Conservation (phyloP, 768 basidiomycete species). For the Amanita molliuscula region DNA sequence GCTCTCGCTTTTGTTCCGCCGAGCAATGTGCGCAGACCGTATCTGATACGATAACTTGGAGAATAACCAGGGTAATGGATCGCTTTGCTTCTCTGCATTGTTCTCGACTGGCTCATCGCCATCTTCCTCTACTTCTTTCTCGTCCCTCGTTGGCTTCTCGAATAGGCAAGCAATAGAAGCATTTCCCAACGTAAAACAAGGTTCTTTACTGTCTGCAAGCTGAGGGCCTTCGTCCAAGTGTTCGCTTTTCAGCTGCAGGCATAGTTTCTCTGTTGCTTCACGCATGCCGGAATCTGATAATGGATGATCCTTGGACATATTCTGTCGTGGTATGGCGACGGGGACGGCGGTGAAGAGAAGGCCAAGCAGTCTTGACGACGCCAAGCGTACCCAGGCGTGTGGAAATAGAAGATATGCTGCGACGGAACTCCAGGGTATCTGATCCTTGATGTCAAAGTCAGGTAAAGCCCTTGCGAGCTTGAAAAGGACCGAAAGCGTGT, state of each 20-base stretch:
- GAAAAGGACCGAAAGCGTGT: slow-evolving; percentile 54
- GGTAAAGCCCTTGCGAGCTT: slow-evolving; percentile 56
- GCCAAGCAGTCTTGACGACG: slow-evolving; percentile 69
- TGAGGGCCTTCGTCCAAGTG: slow-evolving; percentile 64
- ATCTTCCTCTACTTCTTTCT: slow-evolving; percentile 16
- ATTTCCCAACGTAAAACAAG: slow-evolving; percentile 90
- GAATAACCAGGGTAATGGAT: slow-evolving; percentile 86
- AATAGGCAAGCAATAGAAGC: slow-evolving; percentile 44
- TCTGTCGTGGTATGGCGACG: slow-evolving; percentile 23
- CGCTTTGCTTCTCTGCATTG: slow-evolving; percentile 16
- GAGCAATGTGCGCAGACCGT: slow-evolving; percentile 61
- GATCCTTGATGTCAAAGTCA: slow-evolving; percentile 30
- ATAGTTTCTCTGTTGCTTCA: slow-evolving; percentile 64
- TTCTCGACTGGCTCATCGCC: slow-evolving; percentile 16
- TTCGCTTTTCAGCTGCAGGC: slow-evolving; percentile 71
- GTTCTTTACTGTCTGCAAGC: slow-evolving; percentile 86
- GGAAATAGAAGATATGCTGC: slow-evolving; percentile 70
- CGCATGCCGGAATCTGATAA: slow-evolving; percentile 48
- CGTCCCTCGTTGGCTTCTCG: slow-evolving; percentile 22
- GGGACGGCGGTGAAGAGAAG: slow-evolving; percentile 50
- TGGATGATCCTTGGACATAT: slow-evolving; percentile 28
- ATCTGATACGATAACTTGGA: slow-evolving; percentile 87
- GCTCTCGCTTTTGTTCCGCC: slow-evolving; percentile 41
- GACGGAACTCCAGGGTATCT: slow-evolving; percentile 54
- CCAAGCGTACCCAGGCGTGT: slow-evolving; percentile 89